phyloP scores from a whole-genome alignment of 2,329 filamentous ascomycete species.

The Xylaria sp. region DNA sequence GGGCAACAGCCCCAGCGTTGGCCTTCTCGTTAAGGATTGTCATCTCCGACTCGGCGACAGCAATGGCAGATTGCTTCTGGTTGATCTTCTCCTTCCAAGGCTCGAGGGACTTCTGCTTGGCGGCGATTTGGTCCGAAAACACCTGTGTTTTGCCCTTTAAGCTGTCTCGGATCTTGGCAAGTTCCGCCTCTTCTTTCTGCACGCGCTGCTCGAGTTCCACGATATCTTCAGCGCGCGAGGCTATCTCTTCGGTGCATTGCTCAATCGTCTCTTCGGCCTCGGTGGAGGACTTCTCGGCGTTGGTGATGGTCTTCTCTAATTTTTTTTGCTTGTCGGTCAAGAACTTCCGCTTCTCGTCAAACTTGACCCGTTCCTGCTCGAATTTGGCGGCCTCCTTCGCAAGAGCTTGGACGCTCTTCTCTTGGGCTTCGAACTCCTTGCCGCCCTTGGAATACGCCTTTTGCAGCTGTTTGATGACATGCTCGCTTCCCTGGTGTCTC shows the following conservation, averaged over 20 bases:
- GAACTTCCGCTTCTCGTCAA: conserved; percentile 97
- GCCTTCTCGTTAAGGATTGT: conserved; percentile 88
- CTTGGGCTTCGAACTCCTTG: conserved; percentile 80
- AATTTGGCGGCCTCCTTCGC: conserved; percentile 88
- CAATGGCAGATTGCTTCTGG: conserved; percentile 90
- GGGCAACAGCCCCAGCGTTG: conserved; percentile 80
- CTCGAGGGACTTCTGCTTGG: conserved; percentile 90
- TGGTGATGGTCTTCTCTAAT: conserved; percentile 82
- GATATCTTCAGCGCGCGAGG: conserved; percentile 75
- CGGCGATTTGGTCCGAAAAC: conserved; percentile 88
- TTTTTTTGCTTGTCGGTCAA: conserved; percentile 90
- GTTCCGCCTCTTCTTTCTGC: conserved; percentile 77
- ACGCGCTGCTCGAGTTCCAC: conserved; percentile 75
- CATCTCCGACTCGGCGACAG: conserved; percentile 92
- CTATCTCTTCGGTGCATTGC: conserved; percentile 77
- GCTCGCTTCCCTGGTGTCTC: conserved; percentile 87
- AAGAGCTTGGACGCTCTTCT: conserved; percentile 78
- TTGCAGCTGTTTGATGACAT: conserved; percentile 86
- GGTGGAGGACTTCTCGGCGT: conserved; percentile 71
- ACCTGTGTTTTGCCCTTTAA: conserved; percentile 95
- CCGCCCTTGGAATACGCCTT: conserved; percentile 80
- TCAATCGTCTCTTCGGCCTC: conserved; percentile 79
- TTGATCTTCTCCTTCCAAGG: conserved; percentile 98
- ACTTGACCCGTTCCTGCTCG: conserved; percentile 95
- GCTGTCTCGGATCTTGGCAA: conserved; percentile 79